phyloP scores from a whole-genome alignment of 371 early-diverging fungal species.

The Rhizomucor miehei region DNA sequence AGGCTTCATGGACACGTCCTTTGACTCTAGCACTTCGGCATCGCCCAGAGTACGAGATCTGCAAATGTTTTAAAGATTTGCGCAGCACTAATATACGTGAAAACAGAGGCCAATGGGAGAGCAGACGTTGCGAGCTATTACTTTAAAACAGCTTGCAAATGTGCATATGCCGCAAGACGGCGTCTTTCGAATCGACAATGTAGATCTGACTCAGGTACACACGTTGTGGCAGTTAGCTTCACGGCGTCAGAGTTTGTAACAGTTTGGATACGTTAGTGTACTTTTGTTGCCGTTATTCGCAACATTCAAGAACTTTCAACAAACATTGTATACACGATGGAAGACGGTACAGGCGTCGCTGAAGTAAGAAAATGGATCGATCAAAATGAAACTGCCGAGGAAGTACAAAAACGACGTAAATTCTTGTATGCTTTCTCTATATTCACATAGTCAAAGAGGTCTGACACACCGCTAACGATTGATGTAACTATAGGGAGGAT shows the following conservation, averaged over 20 bases:
- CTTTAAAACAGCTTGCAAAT: slow-evolving; percentile 65
- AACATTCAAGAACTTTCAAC: slow-evolving; percentile 49
- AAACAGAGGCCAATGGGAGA: slow-evolving; percentile 37
- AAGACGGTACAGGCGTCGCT: slow-evolving; percentile 77
- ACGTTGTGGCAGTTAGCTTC: neutral
- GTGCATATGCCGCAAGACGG: slow-evolving; percentile 49
- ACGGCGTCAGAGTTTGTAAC: neutral
- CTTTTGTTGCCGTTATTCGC: slow-evolving; percentile 67
- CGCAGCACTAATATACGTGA: no score
- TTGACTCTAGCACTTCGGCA: neutral
- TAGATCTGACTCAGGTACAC: slow-evolving; percentile 61
- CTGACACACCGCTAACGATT: no score
- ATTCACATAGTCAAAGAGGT: no score
- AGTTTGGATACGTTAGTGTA: slow-evolving; percentile 29
- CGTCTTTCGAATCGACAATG: slow-evolving; percentile 58
- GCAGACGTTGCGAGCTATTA: slow-evolving; percentile 66
- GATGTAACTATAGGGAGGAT: slow-evolving; percentile 36
- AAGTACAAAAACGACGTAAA: slow-evolving; percentile 18
- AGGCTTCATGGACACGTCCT: neutral
- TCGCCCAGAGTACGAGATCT: neutral
- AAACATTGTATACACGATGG: slow-evolving; percentile 59
- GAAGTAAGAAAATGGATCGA: slow-evolving; percentile 70
- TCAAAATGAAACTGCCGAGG: slow-evolving; percentile 31
- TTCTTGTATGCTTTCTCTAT: slow-evolving; percentile 8
- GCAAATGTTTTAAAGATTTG: no score